Evolutionary conservation across 1,139 yeast species (phyloP), one percentile per base, ranked within the genome.

Genomic region (Blastobotrys proliferans): DNA sequence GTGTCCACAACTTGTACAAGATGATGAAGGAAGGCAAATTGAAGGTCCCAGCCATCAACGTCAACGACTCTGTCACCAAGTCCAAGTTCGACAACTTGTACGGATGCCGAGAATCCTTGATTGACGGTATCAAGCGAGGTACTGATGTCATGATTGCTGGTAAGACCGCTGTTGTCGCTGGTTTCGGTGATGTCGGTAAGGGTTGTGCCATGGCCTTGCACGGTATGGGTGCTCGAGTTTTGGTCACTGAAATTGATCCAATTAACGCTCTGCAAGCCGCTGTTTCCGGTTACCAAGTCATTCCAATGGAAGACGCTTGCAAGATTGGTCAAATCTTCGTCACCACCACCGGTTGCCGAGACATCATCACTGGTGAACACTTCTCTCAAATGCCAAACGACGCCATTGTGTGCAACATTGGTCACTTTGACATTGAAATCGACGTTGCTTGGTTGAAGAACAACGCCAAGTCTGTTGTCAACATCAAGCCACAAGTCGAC

Each of bases 71-170:
- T 43, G 98, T 94, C 66, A 92, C 99, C 77, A 92, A 92, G 79
- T 92, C 98, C 69, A 92, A 92, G 79, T 92, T 92, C 70, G 99
- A 92, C 75, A 92, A 92, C 92, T 80, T 92, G 72, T 92, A 92
- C 83, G 99, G 99, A 61, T 94, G 98, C 80, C 86, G 97, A 76
- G 98, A 92, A 79, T 94, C 99, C 56, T 82, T 92, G 64, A 77
- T 92, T 61, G 98, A 92, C 72, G 98, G 98, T 77, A 92, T 92
- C 72, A 94, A 92, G 83, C 88, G 99, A 77, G 99, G 98, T 70
- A 92, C 99, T 66, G 99, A 92, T 67, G 98, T 92, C 62, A 94
- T 92, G 98, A 84, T 92, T 68, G 98, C 97, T 58, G 99, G 99
- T 77, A 92, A 92, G 78, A 94, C 88, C 65, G 95, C 97, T 55